Conservation (phyloP, 208 protist genomes). For the Novymonas esmeraldas region DNA sequence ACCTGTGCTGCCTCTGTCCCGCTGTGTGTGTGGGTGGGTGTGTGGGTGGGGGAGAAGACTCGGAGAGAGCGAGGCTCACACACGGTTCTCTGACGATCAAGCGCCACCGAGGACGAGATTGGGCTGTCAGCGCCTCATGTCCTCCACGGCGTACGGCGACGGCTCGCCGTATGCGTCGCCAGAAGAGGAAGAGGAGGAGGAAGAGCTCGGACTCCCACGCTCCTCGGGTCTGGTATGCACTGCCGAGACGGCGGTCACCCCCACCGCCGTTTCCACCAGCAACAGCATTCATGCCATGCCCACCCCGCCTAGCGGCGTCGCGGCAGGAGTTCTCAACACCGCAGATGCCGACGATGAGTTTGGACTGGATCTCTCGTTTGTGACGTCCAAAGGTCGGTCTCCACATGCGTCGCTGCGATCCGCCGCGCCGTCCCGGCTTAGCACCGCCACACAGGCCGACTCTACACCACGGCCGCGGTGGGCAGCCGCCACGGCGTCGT, state of each 20-base stretch:
- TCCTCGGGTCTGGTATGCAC: background rate
- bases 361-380: constrained; percentile 47
- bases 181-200: constrained; percentile 59
- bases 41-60: background rate
- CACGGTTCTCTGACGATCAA: too few species aligned
- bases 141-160: background rate
- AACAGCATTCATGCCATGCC: background rate
- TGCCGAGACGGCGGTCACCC: background rate
- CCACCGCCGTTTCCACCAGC: background rate
- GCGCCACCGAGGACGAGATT: background rate
- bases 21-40: background rate
- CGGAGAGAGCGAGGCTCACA: background rate
- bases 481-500: background rate
- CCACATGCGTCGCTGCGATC: background rate
- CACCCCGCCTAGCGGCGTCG: background rate
- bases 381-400: constrained; percentile 24
- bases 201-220: constrained; percentile 22
- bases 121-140: constrained; percentile 5
- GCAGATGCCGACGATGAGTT: constrained; percentile 44
- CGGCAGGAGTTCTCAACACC: background rate
- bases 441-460: background rate
- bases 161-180: background rate
- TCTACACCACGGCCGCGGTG: background rate
- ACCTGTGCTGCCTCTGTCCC: too few species aligned
- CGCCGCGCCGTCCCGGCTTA: background rate